Conservation (phyloP, 1,284 basidiomycete species). For the Marasmius fiardii region DNA sequence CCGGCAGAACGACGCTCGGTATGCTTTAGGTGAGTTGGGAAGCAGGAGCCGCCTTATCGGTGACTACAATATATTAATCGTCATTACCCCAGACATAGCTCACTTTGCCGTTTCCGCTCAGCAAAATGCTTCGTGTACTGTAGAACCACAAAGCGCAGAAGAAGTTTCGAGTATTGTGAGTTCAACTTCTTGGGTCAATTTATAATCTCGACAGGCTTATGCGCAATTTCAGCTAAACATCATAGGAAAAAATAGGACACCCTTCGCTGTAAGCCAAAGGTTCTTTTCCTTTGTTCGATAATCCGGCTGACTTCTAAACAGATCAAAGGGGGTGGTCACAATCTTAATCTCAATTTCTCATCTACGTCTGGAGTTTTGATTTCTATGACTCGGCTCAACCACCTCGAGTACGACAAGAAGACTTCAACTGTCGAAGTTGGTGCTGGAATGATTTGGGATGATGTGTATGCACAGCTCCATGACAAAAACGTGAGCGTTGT, state of each 20-base stretch:
- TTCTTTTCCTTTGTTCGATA: too few species aligned
- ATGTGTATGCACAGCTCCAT: slow-evolving; percentile 38
- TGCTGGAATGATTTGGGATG: slow-evolving; percentile 41
- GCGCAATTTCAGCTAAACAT: too few species aligned
- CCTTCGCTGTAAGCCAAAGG: too few species aligned
- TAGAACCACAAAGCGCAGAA: slow-evolving; percentile 31
- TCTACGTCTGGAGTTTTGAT: slow-evolving; percentile 49
- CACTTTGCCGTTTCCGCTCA: neutral
- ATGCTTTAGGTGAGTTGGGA: too few species aligned
- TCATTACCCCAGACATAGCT: neutral
- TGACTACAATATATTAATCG: too few species aligned
- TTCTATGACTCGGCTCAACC: slow-evolving; percentile 36
- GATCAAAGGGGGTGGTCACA: slow-evolving; percentile 47
- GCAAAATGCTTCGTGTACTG: slow-evolving; percentile 29
- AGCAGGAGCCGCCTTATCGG: too few species aligned
- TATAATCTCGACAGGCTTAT: too few species aligned
- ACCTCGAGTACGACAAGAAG: slow-evolving; percentile 28
- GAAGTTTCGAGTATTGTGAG: slow-evolving; percentile 32
- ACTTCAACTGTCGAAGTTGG: slow-evolving; percentile 35
- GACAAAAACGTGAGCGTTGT: slow-evolving; percentile 34
- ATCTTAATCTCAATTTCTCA: slow-evolving; percentile 41
- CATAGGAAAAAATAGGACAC: too few species aligned
- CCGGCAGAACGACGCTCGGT: too few species aligned
- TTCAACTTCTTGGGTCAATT: neutral
- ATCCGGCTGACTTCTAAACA: too few species aligned